Percentiles rank a stretch among this genome's conserved stretches.
Evolutionary conservation across 441 rosid genomes (phyloP).

Genomic region (Viola pubescens): DNA sequence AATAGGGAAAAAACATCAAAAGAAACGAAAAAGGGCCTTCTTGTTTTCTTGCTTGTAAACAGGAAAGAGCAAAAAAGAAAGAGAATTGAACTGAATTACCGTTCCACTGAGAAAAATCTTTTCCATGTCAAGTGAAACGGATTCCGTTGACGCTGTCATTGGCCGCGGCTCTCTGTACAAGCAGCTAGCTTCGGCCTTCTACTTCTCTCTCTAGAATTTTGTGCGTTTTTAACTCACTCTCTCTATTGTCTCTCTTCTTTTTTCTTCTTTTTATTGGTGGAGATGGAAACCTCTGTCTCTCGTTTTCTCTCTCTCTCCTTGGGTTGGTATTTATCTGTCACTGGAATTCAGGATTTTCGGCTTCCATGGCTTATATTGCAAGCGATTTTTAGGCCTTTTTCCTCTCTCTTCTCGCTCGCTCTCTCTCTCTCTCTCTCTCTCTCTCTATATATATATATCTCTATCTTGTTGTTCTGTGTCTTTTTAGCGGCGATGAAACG

Average conservation of each 20-base stretch:
- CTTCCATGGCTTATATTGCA: slow-evolving; percentile 24
- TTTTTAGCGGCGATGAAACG: too few relatives aligned
- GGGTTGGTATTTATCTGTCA: not conserved
- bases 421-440: slow-evolving; percentile 20
- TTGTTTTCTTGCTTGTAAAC: too few relatives aligned
- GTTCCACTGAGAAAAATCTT: slow-evolving; percentile 84
- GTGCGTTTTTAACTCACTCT: not conserved
- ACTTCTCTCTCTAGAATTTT: slow-evolving; percentile 9
- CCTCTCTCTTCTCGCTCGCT: slow-evolving; percentile 1
- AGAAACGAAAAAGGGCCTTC: not conserved
- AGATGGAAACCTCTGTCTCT: too few relatives aligned
- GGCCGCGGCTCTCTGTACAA: slow-evolving; percentile 33
- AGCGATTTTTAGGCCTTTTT: slow-evolving; percentile 26
- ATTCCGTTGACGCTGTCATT: slow-evolving; percentile 34
- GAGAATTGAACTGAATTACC: slow-evolving; percentile 24
- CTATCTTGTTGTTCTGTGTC: not conserved
- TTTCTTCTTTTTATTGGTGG: too few relatives aligned
- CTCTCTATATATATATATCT: slow-evolving; percentile 10
- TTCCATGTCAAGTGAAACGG: slow-evolving; percentile 57
- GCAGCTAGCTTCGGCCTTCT: slow-evolving; percentile 23
- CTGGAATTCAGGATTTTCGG: slow-evolving; percentile 8
- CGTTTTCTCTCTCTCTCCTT: slow-evolving; percentile 14
- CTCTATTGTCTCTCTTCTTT: too few relatives aligned
- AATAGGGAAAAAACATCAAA: not conserved
- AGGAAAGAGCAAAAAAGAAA: not conserved